Percentiles rank a stretch among this genome's conserved stretches.
Conservation (phyloP, 1,284 basidiomycete species). For the Albatrellus sp. region DNA sequence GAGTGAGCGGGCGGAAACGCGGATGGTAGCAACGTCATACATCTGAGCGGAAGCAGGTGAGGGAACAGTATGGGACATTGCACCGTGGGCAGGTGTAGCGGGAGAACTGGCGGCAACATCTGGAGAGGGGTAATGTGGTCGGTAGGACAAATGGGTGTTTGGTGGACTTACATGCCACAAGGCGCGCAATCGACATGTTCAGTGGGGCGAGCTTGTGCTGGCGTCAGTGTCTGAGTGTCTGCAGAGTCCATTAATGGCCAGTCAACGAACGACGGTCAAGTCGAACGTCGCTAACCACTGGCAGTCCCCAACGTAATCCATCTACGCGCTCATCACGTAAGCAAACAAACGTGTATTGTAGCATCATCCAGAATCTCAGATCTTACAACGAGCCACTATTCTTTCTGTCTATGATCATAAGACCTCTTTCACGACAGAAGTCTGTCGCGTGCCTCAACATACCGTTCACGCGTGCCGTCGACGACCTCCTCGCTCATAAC, state of each 20-base stretch:
- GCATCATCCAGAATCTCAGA: too few relatives aligned
- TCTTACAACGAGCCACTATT: background rate
- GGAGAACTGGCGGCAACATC: constrained; percentile 63
- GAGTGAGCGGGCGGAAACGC: background rate
- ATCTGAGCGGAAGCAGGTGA: constrained; percentile 65
- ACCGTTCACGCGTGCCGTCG: constrained; percentile 63
- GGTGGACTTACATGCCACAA: constrained; percentile 24
- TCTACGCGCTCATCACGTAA: too few relatives aligned
- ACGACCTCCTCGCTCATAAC: constrained; percentile 68
- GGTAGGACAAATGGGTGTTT: constrained; percentile 5
- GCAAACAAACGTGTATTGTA: too few relatives aligned
- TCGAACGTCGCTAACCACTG: too few relatives aligned
- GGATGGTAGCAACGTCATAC: constrained; percentile 23
- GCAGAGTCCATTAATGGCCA: background rate
- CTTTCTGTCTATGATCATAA: background rate
- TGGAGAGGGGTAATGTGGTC: constrained; percentile 18
- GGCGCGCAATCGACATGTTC: constrained; percentile 3
- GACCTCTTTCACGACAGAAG: constrained; percentile 1
- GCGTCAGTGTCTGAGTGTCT: constrained; percentile 3
- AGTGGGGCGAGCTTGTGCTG: constrained; percentile 3
- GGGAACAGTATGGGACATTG: constrained; percentile 69
- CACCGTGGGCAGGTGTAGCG: constrained; percentile 73
- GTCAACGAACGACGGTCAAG: background rate
- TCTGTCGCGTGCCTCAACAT: constrained; percentile 47
- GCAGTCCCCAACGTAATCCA: too few relatives aligned